Evolutionary conservation across 371 early-diverging fungal genomes (phyloP), one percentile per base, ranked within the genome.

Genomic region (Syncephalastrum racemosum): DNA sequence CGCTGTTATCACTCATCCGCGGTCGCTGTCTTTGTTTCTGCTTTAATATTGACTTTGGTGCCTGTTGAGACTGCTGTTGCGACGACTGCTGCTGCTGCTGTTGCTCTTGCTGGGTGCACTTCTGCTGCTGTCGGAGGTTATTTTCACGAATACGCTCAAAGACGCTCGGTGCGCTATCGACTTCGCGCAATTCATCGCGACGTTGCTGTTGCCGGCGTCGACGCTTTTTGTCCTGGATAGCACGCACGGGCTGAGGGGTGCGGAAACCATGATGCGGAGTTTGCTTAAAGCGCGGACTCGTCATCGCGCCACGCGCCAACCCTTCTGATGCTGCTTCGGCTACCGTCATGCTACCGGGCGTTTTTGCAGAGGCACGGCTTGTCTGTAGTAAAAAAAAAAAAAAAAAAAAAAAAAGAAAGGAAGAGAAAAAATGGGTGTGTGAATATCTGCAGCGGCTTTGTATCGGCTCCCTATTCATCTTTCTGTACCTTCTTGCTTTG

Each of bases 181-280:
- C 36, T 12, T 31, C 36, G 36, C 36, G 36, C 36, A 31, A 8
- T 24, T 59, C 60, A 4, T 60, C 63, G 4, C 55, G 23, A 8
- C 55, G 52, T 47, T 47, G 42, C 18, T 36, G 49, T 19, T n/a
- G 41, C 50, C 7, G 43, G 54, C 18, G 23, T 31, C 47, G 8
- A 39, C 43, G 31, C 27, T 36, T 20, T 4, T 41, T 25, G 19
- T 20, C 19, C 50, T 24, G 46, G 15, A 58, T 53, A 0, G 56
- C 54, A 20, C 77, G 65, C 18, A 46, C 39, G 0, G 66, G 50
- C 43, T 72, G 77, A n/a, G 77, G 77, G 49, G 77, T 70, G 20
- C 64, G 63, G 59, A 76, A 76, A 0, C 54, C 53, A 2, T 36
- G 42, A 3, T 53, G 40, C 36, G 48, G 15, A 7, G 48, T 50